phyloP scores from a whole-genome alignment of 805 yeast species.

The Candida xiaguanensis region DNA sequence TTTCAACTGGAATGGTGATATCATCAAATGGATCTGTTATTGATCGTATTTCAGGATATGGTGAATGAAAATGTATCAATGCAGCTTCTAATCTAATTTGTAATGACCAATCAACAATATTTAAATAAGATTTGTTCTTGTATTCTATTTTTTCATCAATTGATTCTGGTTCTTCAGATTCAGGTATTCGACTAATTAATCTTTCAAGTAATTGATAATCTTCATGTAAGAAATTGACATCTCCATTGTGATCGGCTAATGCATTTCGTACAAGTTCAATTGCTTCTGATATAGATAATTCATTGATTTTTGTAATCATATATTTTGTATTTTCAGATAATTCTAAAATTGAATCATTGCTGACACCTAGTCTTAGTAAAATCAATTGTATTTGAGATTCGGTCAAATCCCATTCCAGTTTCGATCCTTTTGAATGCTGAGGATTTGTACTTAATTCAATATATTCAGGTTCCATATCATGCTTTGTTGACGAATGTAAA shows the following conservation, averaged over 20 bases:
- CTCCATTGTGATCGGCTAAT: slow-evolving; percentile 31
- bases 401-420: slow-evolving; percentile 7
- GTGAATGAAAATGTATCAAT: slow-evolving; percentile 36
- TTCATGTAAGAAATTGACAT: slow-evolving; percentile 32
- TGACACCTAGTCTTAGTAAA: slow-evolving; percentile 20
- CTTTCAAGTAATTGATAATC: slow-evolving; percentile 32
- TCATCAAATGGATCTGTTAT: slow-evolving; percentile 39
- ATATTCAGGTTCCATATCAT: slow-evolving; percentile 11
- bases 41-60: slow-evolving; percentile 39
- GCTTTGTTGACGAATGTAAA: background rate
- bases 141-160: slow-evolving; percentile 7
- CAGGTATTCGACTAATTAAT: slow-evolving; percentile 20
- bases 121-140: slow-evolving; percentile 20
- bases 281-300: slow-evolving; percentile 21
- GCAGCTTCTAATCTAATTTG: slow-evolving; percentile 36
- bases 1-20: slow-evolving; percentile 27
- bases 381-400: slow-evolving; percentile 13
- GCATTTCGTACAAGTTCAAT: slow-evolving; percentile 31
- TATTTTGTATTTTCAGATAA: slow-evolving; percentile 13
- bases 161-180: slow-evolving; percentile 6
- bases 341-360: slow-evolving; percentile 5
- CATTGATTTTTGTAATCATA: slow-evolving; percentile 29
- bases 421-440: slow-evolving; percentile 1
- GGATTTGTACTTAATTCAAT: slow-evolving; percentile 14
- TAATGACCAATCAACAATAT: slow-evolving; percentile 29